Percentiles rank a stretch among this genome's conserved stretches.
Conservation (phyloP, 108 stramenopile species). For the Nitzschia sp. region DNA sequence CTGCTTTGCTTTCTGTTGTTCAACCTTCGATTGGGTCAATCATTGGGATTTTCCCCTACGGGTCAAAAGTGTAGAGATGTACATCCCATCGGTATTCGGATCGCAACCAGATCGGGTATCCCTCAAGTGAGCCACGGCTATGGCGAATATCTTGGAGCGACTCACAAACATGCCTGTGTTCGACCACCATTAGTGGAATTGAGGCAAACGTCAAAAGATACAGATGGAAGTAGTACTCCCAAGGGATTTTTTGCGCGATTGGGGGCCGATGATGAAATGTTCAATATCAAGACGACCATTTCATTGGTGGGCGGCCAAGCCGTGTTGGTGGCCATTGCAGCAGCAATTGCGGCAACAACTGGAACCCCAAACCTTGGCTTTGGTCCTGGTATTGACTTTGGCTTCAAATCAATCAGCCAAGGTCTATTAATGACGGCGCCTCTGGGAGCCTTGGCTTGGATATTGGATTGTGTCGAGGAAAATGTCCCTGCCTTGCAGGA, state of each 20-base stretch:
- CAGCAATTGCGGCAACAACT: conserved; percentile 31
- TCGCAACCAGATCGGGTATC: no score
- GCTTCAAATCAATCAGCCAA: conserved; percentile 16
- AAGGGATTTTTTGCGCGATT: neutral
- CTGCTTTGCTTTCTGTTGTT: neutral
- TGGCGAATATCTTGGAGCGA: no score
- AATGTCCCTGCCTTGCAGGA: conserved; percentile 27
- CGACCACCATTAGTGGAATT: no score
- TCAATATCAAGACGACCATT: conserved; percentile 53
- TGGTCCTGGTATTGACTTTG: conserved; percentile 51
- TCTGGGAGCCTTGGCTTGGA: conserved; percentile 39
- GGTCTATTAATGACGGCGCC: conserved; percentile 65
- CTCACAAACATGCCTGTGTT: no score
- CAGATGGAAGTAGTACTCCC: no score
- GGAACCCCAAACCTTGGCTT: conserved; percentile 66
- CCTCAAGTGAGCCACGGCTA: no score
- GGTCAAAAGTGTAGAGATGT: no score
- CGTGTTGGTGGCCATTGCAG: conserved; percentile 56
- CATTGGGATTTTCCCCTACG: neutral
- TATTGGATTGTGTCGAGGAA: conserved; percentile 24
- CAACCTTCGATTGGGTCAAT: neutral
- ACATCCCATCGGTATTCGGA: no score
- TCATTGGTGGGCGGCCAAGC: conserved; percentile 68
- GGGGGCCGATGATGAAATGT: conserved; percentile 12
- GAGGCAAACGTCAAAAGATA: no score